Conservation (phyloP, 2,329 filamentous ascomycete species). For the Lasiodiplodia hormozganensis region DNA sequence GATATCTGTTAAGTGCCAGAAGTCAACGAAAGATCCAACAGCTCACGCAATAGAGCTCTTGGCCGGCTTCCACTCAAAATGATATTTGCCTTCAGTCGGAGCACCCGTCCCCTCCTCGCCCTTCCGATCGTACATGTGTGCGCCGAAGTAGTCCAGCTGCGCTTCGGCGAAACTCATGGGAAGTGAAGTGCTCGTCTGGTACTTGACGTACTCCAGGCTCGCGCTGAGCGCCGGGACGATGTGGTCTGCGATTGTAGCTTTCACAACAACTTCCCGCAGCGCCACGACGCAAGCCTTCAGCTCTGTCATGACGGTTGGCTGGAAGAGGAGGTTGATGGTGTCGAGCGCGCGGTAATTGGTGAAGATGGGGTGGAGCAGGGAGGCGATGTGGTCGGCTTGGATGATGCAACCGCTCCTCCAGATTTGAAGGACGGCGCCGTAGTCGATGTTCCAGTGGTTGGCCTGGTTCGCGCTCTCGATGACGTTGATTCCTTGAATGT, state of each 20-base stretch:
- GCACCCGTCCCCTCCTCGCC: slow-evolving; percentile 58
- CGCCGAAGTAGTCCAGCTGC: slow-evolving; percentile 74
- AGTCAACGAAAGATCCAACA: not conserved
- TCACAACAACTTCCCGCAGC: slow-evolving; percentile 64
- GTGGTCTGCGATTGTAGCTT: slow-evolving; percentile 63
- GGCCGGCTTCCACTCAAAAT: slow-evolving; percentile 67
- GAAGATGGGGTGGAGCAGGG: slow-evolving; percentile 61
- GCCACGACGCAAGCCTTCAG: slow-evolving; percentile 47
- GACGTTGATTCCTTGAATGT: slow-evolving; percentile 70
- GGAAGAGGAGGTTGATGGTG: slow-evolving; percentile 55
- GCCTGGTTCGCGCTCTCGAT: slow-evolving; percentile 65
- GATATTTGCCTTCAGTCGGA: slow-evolving; percentile 64
- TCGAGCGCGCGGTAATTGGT: slow-evolving; percentile 44
- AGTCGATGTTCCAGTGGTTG: slow-evolving; percentile 66
- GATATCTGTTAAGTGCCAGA: too few relatives aligned
- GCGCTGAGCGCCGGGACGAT: slow-evolving; percentile 67
- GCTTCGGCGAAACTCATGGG: slow-evolving; percentile 75
- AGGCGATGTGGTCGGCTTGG: slow-evolving; percentile 68
- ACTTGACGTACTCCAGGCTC: slow-evolving; percentile 72
- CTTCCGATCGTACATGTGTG: slow-evolving; percentile 69
- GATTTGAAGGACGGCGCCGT: slow-evolving; percentile 62
- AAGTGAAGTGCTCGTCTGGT: slow-evolving; percentile 63
- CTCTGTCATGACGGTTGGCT: slow-evolving; percentile 59
- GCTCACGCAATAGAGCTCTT: slow-evolving; percentile 27
- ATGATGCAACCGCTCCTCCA: slow-evolving; percentile 78